A percentile compares a stretch with the other conserved stretches of the same genome.
These are phyloP conservation scores for Fusarium brevicatenulatum DNA, from an alignment of 2,329 filamentous ascomycete species.

Conservation along the genomic window DNA sequence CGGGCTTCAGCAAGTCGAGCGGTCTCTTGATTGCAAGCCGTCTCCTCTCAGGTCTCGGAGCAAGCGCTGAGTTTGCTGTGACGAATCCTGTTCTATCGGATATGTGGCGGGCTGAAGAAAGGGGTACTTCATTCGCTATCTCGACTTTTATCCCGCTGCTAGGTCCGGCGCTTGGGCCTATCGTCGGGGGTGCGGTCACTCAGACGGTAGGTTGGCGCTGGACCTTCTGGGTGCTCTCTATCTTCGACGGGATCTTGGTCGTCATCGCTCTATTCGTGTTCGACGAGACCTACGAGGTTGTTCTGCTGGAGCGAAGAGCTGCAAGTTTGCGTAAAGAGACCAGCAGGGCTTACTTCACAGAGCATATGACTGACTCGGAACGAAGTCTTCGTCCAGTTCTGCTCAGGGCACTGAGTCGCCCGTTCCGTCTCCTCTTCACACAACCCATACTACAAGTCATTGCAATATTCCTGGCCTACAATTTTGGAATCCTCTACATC, in stretches of 20 bases:
- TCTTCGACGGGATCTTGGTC: background rate
- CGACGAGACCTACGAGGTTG: background rate
- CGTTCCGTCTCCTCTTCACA: background rate
- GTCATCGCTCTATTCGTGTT: background rate
- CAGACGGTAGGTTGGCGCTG: background rate
- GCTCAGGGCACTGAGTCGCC: background rate
- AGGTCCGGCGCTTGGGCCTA: background rate
- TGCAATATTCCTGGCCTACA: background rate
- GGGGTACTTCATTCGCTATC: background rate
- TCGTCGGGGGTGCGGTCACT: background rate
- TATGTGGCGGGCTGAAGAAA: background rate
- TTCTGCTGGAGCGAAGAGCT: background rate
- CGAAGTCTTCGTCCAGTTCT: background rate
- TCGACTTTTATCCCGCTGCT: background rate
- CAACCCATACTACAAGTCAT: background rate
- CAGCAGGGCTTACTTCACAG: background rate
- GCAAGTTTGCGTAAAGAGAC: background rate
- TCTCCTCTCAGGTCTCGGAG: background rate
- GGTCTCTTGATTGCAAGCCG: background rate
- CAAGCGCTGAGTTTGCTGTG: background rate
- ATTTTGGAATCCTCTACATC: background rate
- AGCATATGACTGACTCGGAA: background rate
- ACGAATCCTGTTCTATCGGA: background rate
- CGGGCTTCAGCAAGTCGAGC: background rate
- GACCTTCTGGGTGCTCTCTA: background rate